These are phyloP conservation scores for Inga leiocalycina DNA, from an alignment of 306 rosid genomes.

Conservation along the genomic window DNA sequence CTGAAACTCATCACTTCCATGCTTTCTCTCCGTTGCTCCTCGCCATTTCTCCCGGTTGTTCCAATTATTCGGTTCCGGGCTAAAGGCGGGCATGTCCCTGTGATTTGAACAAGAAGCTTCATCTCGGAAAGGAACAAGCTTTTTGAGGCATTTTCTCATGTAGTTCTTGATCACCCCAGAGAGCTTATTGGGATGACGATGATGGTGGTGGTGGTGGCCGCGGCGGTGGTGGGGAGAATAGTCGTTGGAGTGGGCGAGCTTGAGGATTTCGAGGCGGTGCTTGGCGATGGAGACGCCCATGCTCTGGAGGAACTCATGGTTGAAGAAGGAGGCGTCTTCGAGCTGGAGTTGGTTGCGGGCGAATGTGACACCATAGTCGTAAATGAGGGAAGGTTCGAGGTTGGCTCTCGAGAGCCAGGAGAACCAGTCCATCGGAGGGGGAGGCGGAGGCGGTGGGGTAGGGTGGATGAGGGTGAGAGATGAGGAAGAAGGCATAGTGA, in stretches of 20 bases:
- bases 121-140: constrained; percentile 35
- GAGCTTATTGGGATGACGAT: constrained; percentile 14
- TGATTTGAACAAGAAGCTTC: neutral
- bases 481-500: constrained; percentile 37
- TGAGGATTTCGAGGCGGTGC: constrained; percentile 86
- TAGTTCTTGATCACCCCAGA: constrained; percentile 56
- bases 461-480: constrained; percentile 5
- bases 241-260: constrained; percentile 56
- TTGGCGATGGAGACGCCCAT: constrained; percentile 86
- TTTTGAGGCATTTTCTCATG: constrained; percentile 55
- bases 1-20: constrained; percentile 26
- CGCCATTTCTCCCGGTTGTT: constrained; percentile 53
- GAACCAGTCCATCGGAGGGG: constrained; percentile 82
- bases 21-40: constrained; percentile 48
- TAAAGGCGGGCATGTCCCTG: neutral
- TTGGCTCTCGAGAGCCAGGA: constrained; percentile 77
- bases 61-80: constrained; percentile 17
- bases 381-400: constrained; percentile 64
- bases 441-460: neutral
- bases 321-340: constrained; percentile 61
- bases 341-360: constrained; percentile 63
- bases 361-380: constrained; percentile 72
- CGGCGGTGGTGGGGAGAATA: neutral
- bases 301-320: constrained; percentile 85
- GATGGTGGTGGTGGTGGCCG: neutral